Conservation (phyloP, 208 protist genomes). For the Acanthamoeba healyi region DNA sequence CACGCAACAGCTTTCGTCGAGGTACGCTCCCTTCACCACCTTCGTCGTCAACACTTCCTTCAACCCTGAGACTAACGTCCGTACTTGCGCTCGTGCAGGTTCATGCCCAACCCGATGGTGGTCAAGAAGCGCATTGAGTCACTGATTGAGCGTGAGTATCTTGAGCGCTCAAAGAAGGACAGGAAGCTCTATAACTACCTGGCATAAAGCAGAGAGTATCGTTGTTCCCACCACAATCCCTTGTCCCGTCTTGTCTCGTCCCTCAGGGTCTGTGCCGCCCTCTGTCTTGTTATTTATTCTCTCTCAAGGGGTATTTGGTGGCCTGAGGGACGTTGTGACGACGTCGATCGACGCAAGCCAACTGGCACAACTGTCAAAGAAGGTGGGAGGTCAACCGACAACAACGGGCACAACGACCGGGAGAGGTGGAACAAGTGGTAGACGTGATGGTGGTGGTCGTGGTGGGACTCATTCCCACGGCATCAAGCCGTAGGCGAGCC, state of each 20-base stretch:
- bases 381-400: no score
- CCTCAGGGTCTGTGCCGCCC: no score
- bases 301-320: no score
- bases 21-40: slow-evolving; percentile 84
- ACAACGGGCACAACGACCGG: no score
- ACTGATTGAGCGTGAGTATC: slow-evolving; percentile 91
- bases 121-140: slow-evolving; percentile 92
- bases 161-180: slow-evolving; percentile 74
- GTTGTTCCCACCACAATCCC: neutral
- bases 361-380: no score
- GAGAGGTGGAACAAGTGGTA: no score
- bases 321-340: no score
- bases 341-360: no score
- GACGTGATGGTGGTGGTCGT: neutral
- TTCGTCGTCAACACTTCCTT: slow-evolving; percentile 30
- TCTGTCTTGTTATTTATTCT: neutral
- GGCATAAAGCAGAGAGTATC: slow-evolving; percentile 64
- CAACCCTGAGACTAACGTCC: no score
- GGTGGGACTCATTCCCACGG: neutral
- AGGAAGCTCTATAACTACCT: slow-evolving; percentile 72
- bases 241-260: neutral
- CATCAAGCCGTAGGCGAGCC: no score
- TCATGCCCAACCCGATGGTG: slow-evolving; percentile 89
- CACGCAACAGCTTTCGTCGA: slow-evolving; percentile 85
- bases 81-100: slow-evolving; percentile 77